Percentiles rank a stretch among this genome's conserved stretches.
These are phyloP conservation scores for Aspergillus sclerotioniger DNA, from an alignment of 495 filamentous ascomycete species.

Conservation along the genomic window DNA sequence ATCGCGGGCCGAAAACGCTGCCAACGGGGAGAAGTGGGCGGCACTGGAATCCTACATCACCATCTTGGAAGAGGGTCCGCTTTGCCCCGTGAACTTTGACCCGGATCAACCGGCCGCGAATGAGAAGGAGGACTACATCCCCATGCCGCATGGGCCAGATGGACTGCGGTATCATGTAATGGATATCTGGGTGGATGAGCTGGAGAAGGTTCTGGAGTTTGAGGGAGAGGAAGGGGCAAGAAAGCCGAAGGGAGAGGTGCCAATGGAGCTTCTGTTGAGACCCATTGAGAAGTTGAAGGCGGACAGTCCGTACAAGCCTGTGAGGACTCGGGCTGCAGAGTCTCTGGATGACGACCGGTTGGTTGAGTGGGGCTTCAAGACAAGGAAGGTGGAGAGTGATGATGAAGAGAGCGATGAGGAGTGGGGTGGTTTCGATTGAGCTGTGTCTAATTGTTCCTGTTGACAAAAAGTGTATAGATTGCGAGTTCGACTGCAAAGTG, in stretches of 20 bases:
- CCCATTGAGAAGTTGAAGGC: slow-evolving; percentile 56
- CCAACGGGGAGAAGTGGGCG: slow-evolving; percentile 36
- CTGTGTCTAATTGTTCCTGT: slow-evolving; percentile 32
- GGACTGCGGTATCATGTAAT: slow-evolving; percentile 84
- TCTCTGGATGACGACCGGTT: slow-evolving; percentile 74
- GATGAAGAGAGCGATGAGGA: slow-evolving; percentile 52
- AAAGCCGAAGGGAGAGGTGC: slow-evolving; percentile 40
- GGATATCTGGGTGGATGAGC: slow-evolving; percentile 89
- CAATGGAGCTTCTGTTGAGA: slow-evolving; percentile 53
- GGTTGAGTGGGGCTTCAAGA: slow-evolving; percentile 53
- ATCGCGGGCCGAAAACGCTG: slow-evolving; percentile 12
- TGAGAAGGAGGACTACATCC: slow-evolving; percentile 31
- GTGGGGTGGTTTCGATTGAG: slow-evolving; percentile 73
- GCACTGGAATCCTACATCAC: slow-evolving; percentile 41
- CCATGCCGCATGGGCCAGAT: slow-evolving; percentile 60
- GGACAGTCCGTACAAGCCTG: slow-evolving; percentile 65
- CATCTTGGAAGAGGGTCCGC: slow-evolving; percentile 43
- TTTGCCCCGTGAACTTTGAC: slow-evolving; percentile 45
- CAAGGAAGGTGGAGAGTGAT: slow-evolving; percentile 29
- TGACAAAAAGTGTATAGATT: neutral
- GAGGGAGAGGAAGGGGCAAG: slow-evolving; percentile 30
- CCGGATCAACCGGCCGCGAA: slow-evolving; percentile 32
- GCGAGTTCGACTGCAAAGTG: neutral
- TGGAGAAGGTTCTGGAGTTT: slow-evolving; percentile 64
- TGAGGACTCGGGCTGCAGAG: slow-evolving; percentile 69